Conservation (phyloP, 2,329 filamentous ascomycete genomes). For the Botrytis byssoidea region DNA sequence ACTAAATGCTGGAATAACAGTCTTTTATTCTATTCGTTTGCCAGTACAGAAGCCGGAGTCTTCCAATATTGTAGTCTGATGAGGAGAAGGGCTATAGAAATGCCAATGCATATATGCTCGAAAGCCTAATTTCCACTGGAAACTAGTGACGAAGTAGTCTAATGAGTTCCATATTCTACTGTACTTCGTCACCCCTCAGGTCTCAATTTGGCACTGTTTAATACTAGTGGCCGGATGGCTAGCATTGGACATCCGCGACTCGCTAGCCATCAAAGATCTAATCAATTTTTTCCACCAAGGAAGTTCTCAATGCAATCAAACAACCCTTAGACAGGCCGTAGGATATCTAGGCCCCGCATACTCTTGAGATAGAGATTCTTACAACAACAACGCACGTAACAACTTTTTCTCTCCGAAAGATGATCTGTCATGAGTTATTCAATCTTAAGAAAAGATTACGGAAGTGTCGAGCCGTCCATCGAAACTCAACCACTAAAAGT, state of each 20-base stretch:
- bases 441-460: not conserved
- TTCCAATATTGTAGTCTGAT: not conserved
- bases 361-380: not conserved
- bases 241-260: not conserved
- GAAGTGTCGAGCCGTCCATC: not conserved
- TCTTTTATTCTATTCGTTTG: not conserved
- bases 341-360: not conserved
- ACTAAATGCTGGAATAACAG: not conserved
- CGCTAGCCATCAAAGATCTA: not conserved
- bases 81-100: not conserved
- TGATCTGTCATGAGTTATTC: not conserved
- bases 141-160: not conserved
- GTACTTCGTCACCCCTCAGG: not conserved
- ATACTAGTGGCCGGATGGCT: not conserved
- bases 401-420: not conserved
- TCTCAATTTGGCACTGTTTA: not conserved
- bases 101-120: not conserved
- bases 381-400: not conserved
- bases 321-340: not conserved
- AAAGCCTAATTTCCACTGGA: not conserved
- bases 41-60: not conserved
- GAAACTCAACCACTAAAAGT: not conserved
- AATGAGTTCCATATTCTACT: not conserved
- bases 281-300: not conserved
- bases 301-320: not conserved